Conservation (phyloP, 2,329 filamentous ascomycete genomes). For the Trichoderma koningiopsis region DNA sequence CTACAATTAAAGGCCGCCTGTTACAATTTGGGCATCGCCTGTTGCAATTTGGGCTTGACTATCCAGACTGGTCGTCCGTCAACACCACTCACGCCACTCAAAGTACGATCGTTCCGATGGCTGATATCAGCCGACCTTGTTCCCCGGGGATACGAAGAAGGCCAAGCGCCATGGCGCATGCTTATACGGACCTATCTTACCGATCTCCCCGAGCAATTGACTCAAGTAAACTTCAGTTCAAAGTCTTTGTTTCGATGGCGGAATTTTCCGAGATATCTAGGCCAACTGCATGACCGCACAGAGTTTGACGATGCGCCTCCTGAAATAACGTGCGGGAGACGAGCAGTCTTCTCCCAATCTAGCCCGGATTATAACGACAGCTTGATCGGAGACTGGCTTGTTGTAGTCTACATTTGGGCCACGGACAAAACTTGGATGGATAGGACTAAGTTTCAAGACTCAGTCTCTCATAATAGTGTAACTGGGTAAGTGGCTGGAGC, state of each 20-base stretch:
- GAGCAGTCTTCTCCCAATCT: slow-evolving; percentile 11
- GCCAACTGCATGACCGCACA: neutral
- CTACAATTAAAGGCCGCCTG: too few relatives aligned
- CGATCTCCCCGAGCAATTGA: slow-evolving; percentile 2
- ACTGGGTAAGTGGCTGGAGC: slow-evolving; percentile 12
- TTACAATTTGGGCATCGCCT: too few relatives aligned
- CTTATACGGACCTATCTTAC: slow-evolving; percentile 14
- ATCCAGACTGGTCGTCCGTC: neutral
- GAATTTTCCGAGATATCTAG: slow-evolving; percentile 2
- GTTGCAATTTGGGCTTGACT: too few relatives aligned
- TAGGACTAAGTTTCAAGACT: slow-evolving; percentile 1
- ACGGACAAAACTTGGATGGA: slow-evolving; percentile 9
- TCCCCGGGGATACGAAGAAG: slow-evolving; percentile 17
- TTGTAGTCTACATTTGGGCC: slow-evolving; percentile 20
- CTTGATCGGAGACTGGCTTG: slow-evolving; percentile 10
- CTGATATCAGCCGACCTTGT: slow-evolving; percentile 13
- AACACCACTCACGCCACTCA: neutral
- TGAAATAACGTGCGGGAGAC: slow-evolving; percentile 19
- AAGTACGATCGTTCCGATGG: slow-evolving; percentile 14
- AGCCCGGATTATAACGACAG: neutral
- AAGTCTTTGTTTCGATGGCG: neutral
- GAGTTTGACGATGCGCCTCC: slow-evolving; percentile 12
- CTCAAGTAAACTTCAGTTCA: neutral
- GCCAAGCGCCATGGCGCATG: slow-evolving; percentile 17
- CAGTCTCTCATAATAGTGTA: slow-evolving; percentile 2